Percentiles rank a stretch among this genome's conserved stretches.
These are phyloP conservation scores for Phaeosphaeria sp. DNA, from an alignment of 2,329 filamentous ascomycete genomes.

Conservation along the genomic window DNA sequence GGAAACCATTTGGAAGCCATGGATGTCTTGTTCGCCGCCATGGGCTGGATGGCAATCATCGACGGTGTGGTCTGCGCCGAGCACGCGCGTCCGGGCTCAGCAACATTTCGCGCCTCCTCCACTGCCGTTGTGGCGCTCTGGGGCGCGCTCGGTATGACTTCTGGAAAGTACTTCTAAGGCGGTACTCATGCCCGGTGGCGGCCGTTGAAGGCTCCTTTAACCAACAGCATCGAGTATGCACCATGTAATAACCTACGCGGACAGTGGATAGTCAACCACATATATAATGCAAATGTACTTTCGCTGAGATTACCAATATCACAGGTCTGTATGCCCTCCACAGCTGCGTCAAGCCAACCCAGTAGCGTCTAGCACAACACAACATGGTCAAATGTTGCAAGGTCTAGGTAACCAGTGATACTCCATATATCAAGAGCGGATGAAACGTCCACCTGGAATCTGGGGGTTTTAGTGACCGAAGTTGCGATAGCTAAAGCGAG, in stretches of 20 bases:
- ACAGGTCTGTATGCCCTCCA: no score
- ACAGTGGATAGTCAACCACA: no score
- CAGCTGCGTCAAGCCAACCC: no score
- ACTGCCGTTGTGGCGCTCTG: constrained; percentile 13
- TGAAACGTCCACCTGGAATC: background rate
- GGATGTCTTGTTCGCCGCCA: constrained; percentile 14
- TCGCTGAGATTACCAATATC: no score
- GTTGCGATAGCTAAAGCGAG: background rate
- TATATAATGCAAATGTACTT: background rate
- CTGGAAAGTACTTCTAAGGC: constrained; percentile 11
- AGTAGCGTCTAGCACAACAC: no score
- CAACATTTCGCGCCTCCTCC: constrained; percentile 4
- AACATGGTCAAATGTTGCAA: no score
- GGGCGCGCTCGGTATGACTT: constrained; percentile 22
- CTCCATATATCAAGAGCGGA: background rate
- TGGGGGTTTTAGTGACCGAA: background rate
- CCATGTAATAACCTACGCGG: no score
- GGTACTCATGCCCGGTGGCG: background rate
- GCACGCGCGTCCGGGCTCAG: constrained; percentile 8
- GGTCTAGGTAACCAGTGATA: background rate
- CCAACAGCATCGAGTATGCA: no score
- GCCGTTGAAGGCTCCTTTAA: no score
- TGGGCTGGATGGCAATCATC: constrained; percentile 17
- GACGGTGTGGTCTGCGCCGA: constrained; percentile 18
- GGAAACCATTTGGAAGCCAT: constrained; percentile 18